Base-by-base conservation (phyloP, 2,329 filamentous ascomycete species). In the Dactylellina drechsleri region DNA sequence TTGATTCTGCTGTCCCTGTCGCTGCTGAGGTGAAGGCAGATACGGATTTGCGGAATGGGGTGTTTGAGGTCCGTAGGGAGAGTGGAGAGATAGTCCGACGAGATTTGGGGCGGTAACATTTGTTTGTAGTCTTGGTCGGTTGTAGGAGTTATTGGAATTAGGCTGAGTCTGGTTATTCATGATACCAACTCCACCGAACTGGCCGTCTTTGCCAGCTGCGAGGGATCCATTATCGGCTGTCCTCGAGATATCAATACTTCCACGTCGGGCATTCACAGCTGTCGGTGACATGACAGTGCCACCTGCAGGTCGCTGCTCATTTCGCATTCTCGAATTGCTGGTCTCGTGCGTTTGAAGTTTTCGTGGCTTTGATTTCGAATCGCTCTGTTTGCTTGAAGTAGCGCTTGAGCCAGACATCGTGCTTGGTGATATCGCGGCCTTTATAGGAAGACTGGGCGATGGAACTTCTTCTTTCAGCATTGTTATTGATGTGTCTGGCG, bases 51-150 rank as follows among this genome's bases (percentile, higher is more conserved):
- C 77, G 41, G 78, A 76, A n/a, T 77, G 72, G 36, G 77, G 60
- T 31, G 70, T 73, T 47, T 78, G 77, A 15, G 78, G 74, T 16
- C 77, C 75, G 71, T 79, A 79, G 4, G 79, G 78, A 23, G 78
- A 79, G 45, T 78, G 76, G 31, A 79, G 65, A 1, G 76, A 73
- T 45, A 79, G 64, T n/a, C 66, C 62, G 36, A 77, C 74, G 58
- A 79, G 75, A 67, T 77, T 78, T 36, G 78, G 77, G 52, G 78
- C 68, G 10, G 76, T 72, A 10, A 78, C 61, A 62, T 76, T 77
- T 4, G 78, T 78, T 66, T 79, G 77, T n/a, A 79, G 66, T 36
- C 71, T 78, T 8, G 78, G 77, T 23, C 72, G 56, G 12, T 43
- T 59, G 15, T 75, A 60, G 5, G 64, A 74, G 45, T 53, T 60